These are phyloP conservation scores for Lentinula sp. DNA, from an alignment of 768 basidiomycete genomes.

Conservation along the genomic window DNA sequence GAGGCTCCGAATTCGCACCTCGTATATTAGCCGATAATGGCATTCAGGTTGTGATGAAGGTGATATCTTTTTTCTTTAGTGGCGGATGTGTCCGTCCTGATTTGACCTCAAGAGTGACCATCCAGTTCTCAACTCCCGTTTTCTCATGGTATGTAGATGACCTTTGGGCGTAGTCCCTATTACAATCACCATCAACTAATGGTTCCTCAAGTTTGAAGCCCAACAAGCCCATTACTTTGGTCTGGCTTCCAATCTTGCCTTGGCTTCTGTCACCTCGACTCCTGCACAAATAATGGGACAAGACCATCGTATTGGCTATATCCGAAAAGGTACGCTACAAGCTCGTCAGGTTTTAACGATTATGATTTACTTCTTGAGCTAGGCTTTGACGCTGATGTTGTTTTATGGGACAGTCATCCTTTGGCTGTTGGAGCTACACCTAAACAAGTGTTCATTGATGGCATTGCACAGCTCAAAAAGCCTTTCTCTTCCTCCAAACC, in stretches of 20 bases:
- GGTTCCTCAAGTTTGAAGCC: slow-evolving; percentile 46
- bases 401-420: slow-evolving; percentile 76
- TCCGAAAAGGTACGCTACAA: slow-evolving; percentile 41
- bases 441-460: slow-evolving; percentile 80
- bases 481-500: slow-evolving; percentile 49
- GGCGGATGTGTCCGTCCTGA: neutral
- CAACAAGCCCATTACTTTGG: slow-evolving; percentile 76
- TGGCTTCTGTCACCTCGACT: slow-evolving; percentile 65
- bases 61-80: slow-evolving; percentile 23
- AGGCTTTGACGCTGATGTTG: slow-evolving; percentile 74
- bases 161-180: neutral
- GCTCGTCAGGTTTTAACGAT: neutral
- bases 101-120: slow-evolving; percentile 47
- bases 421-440: slow-evolving; percentile 74
- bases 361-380: neutral
- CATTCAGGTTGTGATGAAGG: slow-evolving; percentile 75
- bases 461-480: slow-evolving; percentile 58
- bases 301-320: slow-evolving; percentile 71
- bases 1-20: slow-evolving; percentile 75
- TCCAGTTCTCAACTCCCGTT: slow-evolving; percentile 57
- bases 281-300: slow-evolving; percentile 68
- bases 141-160: slow-evolving; percentile 34
- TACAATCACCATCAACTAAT: slow-evolving; percentile 8
- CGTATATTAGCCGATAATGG: slow-evolving; percentile 63
- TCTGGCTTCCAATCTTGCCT: slow-evolving; percentile 54